phyloP scores from a whole-genome alignment of 352 stramenopile species.

The Thalassiosira livingstoniorum region DNA sequence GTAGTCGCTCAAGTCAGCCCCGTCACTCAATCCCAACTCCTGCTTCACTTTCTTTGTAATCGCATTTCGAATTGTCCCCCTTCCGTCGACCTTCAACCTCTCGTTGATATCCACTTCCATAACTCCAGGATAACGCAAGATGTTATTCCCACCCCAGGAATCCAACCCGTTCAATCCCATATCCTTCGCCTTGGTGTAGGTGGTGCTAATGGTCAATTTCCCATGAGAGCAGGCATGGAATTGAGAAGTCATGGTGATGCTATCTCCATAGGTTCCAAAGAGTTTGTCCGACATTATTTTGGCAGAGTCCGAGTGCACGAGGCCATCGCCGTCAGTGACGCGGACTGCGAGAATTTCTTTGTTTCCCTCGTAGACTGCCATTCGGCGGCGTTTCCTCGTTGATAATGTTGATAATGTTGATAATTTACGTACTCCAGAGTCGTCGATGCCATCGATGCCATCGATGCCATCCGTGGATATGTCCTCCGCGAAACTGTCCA shows the following conservation, averaged over 20 bases:
- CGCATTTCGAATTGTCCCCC: conserved; percentile 10
- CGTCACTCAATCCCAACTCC: conserved; percentile 26
- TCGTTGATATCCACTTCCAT: conserved; percentile 48
- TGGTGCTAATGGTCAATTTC: conserved; percentile 21
- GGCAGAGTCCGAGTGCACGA: background rate
- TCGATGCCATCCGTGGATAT: background rate
- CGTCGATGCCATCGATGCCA: background rate
- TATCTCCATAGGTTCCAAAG: conserved; percentile 53
- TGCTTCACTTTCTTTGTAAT: conserved; percentile 4
- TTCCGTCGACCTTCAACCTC: background rate
- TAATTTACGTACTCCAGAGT: no score
- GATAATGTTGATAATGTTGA: no score
- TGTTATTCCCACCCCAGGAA: background rate
- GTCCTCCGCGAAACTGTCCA: background rate
- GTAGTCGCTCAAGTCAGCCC: conserved; percentile 20
- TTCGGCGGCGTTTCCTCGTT: background rate
- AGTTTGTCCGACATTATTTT: conserved; percentile 46
- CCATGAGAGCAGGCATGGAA: conserved; percentile 38
- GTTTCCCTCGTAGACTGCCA: conserved; percentile 9
- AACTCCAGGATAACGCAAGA: conserved; percentile 28
- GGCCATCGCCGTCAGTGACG: conserved; percentile 23
- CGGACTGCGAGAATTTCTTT: conserved; percentile 26
- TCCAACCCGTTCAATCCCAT: background rate
- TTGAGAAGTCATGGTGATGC: conserved; percentile 11
- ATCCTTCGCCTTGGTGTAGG: background rate